phyloP scores from a whole-genome alignment of 352 stramenopile species.

The Chrysophaeum taylorii region DNA sequence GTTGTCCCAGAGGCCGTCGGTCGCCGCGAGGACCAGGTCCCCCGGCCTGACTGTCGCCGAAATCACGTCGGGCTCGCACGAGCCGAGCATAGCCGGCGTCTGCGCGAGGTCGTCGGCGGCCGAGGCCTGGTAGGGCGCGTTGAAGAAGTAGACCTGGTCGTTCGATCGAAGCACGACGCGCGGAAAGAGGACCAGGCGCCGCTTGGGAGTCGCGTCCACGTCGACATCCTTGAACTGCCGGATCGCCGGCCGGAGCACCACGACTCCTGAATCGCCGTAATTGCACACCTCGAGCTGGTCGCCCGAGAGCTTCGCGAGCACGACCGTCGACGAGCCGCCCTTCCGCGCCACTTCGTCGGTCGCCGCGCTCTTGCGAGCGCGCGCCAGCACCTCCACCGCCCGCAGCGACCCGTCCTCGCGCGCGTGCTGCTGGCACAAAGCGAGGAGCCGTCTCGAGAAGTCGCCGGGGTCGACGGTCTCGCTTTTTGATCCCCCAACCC shows the following conservation, averaged over 20 bases:
- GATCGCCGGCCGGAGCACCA: constrained; percentile 5
- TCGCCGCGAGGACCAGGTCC: constrained; percentile 61
- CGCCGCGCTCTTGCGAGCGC: not conserved
- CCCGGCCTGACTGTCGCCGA: constrained; percentile 55
- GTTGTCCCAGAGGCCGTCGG: constrained; percentile 67
- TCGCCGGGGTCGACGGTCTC: constrained; percentile 40
- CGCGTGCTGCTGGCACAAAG: not conserved
- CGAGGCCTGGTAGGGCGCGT: constrained; percentile 56
- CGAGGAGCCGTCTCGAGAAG: constrained; percentile 1
- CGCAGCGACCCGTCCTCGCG: not conserved
- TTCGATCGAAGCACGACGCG: constrained; percentile 49
- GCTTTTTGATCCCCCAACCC: constrained; percentile 66
- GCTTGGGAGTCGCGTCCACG: not conserved
- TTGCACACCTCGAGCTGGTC: constrained; percentile 58
- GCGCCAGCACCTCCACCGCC: not conserved
- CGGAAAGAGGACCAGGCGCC: not conserved
- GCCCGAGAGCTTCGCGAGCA: constrained; percentile 46
- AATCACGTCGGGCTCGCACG: constrained; percentile 45
- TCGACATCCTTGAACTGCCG: not conserved
- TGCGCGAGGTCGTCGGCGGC: constrained; percentile 8
- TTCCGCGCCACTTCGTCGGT: constrained; percentile 47
- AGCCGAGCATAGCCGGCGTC: constrained; percentile 47
- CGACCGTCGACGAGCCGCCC: constrained; percentile 56
- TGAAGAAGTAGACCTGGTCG: constrained; percentile 70
- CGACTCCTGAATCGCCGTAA: constrained; percentile 51